Evolutionary conservation across 768 basidiomycete species (phyloP).

Genomic region (Trametes cubensis): DNA sequence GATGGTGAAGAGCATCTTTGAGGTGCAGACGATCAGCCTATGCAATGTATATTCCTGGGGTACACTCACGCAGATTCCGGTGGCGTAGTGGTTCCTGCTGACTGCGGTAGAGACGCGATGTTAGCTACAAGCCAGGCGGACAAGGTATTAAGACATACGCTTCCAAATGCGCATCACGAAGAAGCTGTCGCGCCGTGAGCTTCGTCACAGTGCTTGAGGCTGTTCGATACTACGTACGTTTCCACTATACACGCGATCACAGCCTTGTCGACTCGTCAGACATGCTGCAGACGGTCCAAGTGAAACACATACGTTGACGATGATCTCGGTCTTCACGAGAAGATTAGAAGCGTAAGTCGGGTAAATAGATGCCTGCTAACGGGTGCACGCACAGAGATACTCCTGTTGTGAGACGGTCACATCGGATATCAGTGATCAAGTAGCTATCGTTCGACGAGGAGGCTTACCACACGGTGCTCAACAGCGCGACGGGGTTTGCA

Average conservation of each 20-base stretch:
- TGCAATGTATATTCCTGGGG: background rate
- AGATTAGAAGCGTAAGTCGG: background rate
- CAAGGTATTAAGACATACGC: background rate
- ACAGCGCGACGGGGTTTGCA: constrained; percentile 11
- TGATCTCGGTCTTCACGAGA: background rate
- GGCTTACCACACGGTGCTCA: constrained; percentile 11
- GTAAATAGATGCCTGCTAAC: background rate
- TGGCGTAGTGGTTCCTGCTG: background rate
- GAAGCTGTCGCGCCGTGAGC: too few species aligned
- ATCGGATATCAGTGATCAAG: too few species aligned
- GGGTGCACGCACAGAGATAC: background rate
- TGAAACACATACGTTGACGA: background rate
- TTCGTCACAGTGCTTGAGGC: too few species aligned
- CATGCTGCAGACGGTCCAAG: too few species aligned
- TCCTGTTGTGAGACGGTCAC: background rate
- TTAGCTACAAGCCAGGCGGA: background rate
- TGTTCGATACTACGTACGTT: background rate
- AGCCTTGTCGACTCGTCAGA: background rate
- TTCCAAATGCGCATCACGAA: constrained; percentile 12
- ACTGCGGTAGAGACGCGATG: background rate
- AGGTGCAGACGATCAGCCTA: background rate
- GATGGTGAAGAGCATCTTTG: constrained; percentile 7
- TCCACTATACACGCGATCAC: constrained; percentile 4
- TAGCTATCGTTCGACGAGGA: too few species aligned
- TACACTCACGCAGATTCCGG: background rate